Conservation (phyloP, 192 early-diverging fungal species). For the Backusella macrospora region DNA sequence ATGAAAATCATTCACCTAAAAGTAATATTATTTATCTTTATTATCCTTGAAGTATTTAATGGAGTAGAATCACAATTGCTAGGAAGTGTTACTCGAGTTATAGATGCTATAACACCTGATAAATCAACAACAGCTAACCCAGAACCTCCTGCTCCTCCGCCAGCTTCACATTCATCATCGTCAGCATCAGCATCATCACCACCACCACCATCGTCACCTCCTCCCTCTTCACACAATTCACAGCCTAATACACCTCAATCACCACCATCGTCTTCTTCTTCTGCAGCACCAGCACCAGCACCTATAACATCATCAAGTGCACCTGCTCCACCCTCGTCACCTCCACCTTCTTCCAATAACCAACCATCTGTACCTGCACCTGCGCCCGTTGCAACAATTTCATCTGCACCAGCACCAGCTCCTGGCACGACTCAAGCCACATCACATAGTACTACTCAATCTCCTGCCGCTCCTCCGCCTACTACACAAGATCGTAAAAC, state of each 20-base stretch:
- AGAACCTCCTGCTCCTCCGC: neutral
- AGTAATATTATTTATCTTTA: neutral
- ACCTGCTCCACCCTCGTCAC: neutral
- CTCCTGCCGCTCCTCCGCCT: constrained; percentile 3
- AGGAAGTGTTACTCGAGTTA: neutral
- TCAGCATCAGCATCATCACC: neutral
- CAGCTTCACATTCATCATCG: neutral
- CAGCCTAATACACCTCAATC: neutral
- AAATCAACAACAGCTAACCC: neutral
- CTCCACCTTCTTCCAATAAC: neutral
- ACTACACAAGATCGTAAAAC: neutral
- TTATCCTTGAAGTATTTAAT: neutral
- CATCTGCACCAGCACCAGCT: constrained; percentile 7
- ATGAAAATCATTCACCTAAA: constrained; percentile 22
- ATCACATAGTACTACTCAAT: neutral
- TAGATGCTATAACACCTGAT: neutral
- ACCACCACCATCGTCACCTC: neutral
- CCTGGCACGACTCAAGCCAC: constrained; percentile 1
- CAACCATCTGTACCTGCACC: constrained; percentile 2
- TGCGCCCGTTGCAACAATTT: constrained; percentile 3
- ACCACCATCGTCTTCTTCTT: constrained; percentile 10
- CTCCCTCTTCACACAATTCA: neutral
- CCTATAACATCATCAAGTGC: neutral
- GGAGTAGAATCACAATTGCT: neutral
- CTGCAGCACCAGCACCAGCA: constrained; percentile 5